Evolutionary conservation across 371 early-diverging fungal genomes (phyloP), one percentile per base, ranked within the genome.

Genomic region (Rhizopus stolonifer): DNA sequence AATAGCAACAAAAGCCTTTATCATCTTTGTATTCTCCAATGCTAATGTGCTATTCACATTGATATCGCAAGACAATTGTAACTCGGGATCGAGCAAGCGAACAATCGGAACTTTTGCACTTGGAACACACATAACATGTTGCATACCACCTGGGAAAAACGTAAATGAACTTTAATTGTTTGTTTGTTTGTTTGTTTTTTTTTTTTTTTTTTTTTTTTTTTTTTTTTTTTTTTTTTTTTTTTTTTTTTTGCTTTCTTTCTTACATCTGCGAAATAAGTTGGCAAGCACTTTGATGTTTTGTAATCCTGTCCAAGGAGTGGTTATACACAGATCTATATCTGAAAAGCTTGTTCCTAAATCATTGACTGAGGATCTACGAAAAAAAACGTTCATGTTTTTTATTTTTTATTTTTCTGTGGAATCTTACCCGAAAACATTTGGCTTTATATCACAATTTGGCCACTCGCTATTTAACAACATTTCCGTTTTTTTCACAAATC

Each of bases 21-120:
- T 83, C 74, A 95, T 75, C 47, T 68, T 60, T 2, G 92, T 91
- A 57, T 95, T 95, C 44, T 83, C 76, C 21, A 91, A 63, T 0
- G 91, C 93, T 25, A 91, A 53, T 1, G 86, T 82, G 48, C 87
- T 89, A 61, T 91, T 91, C 32, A 90, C 85, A 60, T 92, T 92
- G 44, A 93, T 81, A 67, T 95, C 95, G 67, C 92, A 89, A 23
- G 87, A 80, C 22, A 68, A 80, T 66, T 85, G 85, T 85, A 77
- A 60, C 49, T 72, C 77, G 23, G 80, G 79, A 57, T 87, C 84
- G 70, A 79, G 80, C 22, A 85, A 46, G 23, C 80, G 78, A 34
- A 87, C 83, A 55, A 87, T 84, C 1, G 87, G 87, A 1, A 87
- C 84, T 56, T 83, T 84, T 8, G 87, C 87, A 23, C 77, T 67